Conservation (phyloP, 306 rosid genomes). For the Malus sylvestris region DNA sequence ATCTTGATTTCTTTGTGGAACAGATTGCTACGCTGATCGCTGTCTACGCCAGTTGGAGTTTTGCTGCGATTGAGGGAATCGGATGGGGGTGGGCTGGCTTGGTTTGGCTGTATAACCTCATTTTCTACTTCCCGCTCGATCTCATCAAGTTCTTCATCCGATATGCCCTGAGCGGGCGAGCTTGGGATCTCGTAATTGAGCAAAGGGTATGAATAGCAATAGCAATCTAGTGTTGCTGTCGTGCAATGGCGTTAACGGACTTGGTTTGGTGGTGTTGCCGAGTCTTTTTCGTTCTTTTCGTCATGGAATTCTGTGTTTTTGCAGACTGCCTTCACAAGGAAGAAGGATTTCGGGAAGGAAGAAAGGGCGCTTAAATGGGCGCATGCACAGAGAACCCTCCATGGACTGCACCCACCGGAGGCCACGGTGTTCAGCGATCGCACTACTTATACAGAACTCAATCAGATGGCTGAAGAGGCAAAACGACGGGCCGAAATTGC, state of each 20-base stretch:
- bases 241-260: neutral
- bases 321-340: constrained; percentile 77
- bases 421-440: constrained; percentile 52
- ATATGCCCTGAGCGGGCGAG: constrained; percentile 70
- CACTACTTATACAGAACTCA: constrained; percentile 42
- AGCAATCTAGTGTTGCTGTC: neutral
- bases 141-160: constrained; percentile 57
- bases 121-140: constrained; percentile 75
- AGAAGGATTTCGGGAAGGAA: constrained; percentile 71
- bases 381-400: constrained; percentile 76
- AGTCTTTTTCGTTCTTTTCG: neutral
- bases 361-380: constrained; percentile 86
- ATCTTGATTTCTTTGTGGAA: constrained; percentile 2
- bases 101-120: constrained; percentile 73
- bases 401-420: constrained; percentile 79
- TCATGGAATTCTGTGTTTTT: constrained; percentile 14
- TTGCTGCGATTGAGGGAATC: constrained; percentile 66
- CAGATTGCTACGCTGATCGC: constrained; percentile 80
- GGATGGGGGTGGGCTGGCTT: constrained; percentile 98
- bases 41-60: constrained; percentile 71
- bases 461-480: constrained; percentile 85
- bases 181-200: constrained; percentile 84
- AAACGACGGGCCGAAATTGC: constrained; percentile 82
- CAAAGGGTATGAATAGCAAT: constrained; percentile 46
- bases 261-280: neutral